Percentiles rank a stretch among this genome's conserved stretches.
Evolutionary conservation across 495 filamentous ascomycete species (phyloP).

Genomic region (Aspergillus hancockii): DNA sequence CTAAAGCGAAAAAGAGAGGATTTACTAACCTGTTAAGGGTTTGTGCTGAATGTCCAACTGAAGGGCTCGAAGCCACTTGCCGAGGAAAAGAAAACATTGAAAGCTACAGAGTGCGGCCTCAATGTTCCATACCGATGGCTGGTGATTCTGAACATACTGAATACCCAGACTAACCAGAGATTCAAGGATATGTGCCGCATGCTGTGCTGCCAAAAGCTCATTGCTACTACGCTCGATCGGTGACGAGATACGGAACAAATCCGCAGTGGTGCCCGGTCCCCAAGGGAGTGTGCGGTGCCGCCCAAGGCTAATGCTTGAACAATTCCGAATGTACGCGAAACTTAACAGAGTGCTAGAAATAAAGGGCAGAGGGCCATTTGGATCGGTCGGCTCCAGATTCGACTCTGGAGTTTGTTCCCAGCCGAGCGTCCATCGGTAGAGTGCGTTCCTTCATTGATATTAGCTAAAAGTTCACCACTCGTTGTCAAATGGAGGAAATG

Average conservation of each 20-base stretch:
- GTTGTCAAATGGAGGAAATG: background rate
- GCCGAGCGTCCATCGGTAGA: conserved; percentile 53
- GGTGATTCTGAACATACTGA: conserved; percentile 59
- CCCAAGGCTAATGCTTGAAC: conserved; percentile 31
- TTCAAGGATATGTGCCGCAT: conserved; percentile 58
- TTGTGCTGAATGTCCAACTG: background rate
- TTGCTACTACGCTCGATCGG: conserved; percentile 44
- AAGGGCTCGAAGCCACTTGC: conserved; percentile 32
- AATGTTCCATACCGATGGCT: conserved; percentile 62
- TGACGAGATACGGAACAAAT: conserved; percentile 42
- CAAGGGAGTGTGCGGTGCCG: conserved; percentile 41
- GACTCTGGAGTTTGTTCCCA: conserved; percentile 50
- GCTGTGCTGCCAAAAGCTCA: conserved; percentile 52
- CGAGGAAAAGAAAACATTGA: conserved; percentile 61
- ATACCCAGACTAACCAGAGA: conserved; percentile 60
- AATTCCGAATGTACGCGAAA: conserved; percentile 58
- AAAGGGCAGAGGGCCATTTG: conserved; percentile 56
- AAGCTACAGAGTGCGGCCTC: conserved; percentile 60
- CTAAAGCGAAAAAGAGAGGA: background rate
- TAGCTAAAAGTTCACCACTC: background rate
- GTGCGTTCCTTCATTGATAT: conserved; percentile 33
- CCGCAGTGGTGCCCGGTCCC: conserved; percentile 53
- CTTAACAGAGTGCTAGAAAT: conserved; percentile 58
- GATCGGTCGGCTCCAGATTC: conserved; percentile 36
- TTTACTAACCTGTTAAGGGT: conserved; percentile 11